phyloP scores from a whole-genome alignment of 2,329 filamentous ascomycete genomes.

The Ustulina deusta region DNA sequence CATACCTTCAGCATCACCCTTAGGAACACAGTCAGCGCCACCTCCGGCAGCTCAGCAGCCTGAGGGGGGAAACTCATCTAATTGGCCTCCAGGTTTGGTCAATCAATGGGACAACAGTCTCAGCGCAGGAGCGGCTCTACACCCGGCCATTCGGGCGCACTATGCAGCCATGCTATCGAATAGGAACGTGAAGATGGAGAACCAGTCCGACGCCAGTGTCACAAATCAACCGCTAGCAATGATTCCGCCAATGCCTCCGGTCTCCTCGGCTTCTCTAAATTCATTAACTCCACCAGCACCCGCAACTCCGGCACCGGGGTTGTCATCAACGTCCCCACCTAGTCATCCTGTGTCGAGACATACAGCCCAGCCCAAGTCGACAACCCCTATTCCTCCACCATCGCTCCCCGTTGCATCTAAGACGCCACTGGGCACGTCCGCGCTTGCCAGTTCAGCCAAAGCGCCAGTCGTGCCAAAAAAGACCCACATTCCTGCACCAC shows the following conservation, averaged over 20 bases:
- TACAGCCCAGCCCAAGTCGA: constrained; percentile 25
- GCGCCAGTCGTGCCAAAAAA: constrained; percentile 39
- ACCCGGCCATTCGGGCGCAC: constrained; percentile 50
- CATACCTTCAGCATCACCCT: constrained; percentile 1
- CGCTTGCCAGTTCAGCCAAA: constrained; percentile 30
- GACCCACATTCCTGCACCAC: constrained; percentile 49
- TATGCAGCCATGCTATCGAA: constrained; percentile 50
- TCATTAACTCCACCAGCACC: constrained; percentile 10
- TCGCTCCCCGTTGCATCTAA: constrained; percentile 21
- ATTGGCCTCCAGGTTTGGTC: constrained; percentile 23
- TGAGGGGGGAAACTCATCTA: constrained; percentile 14
- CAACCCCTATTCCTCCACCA: constrained; percentile 36
- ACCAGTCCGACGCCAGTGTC: constrained; percentile 16
- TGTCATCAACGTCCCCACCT: constrained; percentile 22
- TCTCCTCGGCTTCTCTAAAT: constrained; percentile 12
- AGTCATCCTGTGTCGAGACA: constrained; percentile 20
- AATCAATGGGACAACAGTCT: constrained; percentile 36
- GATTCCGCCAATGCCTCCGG: constrained; percentile 20
- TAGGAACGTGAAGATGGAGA: constrained; percentile 38
- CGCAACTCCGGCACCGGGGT: constrained; percentile 2
- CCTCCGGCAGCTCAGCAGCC: constrained; percentile 19
- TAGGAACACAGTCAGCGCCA: constrained; percentile 26
- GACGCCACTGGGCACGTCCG: constrained; percentile 9
- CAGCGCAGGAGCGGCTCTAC: constrained; percentile 41
- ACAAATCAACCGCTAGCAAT: constrained; percentile 17